Conservation (phyloP, 495 filamentous ascomycete genomes). For the Penicillium salamii region DNA sequence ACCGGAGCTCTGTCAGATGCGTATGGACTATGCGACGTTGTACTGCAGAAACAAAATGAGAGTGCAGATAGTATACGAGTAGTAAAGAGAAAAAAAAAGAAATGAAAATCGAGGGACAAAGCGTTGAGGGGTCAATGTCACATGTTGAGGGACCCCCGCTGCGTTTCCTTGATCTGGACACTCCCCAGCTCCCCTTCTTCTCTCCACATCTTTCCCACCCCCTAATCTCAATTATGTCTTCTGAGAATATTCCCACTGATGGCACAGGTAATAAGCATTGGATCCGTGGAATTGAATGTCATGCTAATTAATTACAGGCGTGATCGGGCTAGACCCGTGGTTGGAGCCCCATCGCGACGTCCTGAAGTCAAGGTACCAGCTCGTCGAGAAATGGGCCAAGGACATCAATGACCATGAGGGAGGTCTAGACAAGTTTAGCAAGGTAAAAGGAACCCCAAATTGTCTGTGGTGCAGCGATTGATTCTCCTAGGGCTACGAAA, state of each 20-base stretch:
- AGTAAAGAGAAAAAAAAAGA: background rate
- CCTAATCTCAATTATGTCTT: constrained; percentile 1
- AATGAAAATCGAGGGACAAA: constrained; percentile 1
- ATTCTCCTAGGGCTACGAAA: constrained; percentile 64
- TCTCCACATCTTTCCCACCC: constrained; percentile 4
- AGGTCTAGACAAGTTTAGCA: constrained; percentile 88
- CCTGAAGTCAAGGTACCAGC: constrained; percentile 70
- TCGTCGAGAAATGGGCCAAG: constrained; percentile 86
- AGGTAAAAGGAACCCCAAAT: no score
- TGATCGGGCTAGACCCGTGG: constrained; percentile 85
- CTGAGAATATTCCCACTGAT: constrained; percentile 3
- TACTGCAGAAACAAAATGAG: background rate
- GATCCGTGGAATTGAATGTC: background rate
- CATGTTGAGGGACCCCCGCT: constrained; percentile 9
- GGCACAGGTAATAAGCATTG: background rate
- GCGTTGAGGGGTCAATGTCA: constrained; percentile 13
- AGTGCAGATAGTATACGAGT: background rate
- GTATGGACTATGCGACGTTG: background rate
- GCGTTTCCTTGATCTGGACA: constrained; percentile 8
- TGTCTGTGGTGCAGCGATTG: no score
- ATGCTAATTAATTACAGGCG: constrained; percentile 51
- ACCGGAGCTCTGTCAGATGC: constrained; percentile 1
- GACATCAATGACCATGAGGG: constrained; percentile 80
- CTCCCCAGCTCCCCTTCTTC: background rate
- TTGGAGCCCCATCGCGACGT: constrained; percentile 79